Percentiles rank a stretch among this genome's conserved stretches.
phyloP scores from a whole-genome alignment of 108 stramenopile genomes.

The Chaetoceros tenuissimus region DNA sequence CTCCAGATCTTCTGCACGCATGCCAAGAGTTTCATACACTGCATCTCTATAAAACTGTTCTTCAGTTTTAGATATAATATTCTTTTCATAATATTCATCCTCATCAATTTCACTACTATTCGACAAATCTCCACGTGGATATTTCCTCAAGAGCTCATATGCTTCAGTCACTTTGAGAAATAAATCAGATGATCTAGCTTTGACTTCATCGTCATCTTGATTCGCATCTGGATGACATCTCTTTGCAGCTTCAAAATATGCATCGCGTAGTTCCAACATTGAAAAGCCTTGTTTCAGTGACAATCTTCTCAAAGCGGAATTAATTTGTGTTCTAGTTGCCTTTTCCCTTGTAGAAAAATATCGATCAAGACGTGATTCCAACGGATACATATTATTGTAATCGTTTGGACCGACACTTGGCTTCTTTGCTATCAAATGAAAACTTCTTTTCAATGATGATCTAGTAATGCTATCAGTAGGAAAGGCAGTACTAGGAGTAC shows the following conservation, averaged over 20 bases:
- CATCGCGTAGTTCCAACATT: conserved; percentile 42
- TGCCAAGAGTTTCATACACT: conserved; percentile 44
- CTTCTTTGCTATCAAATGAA: no score
- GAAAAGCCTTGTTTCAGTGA: conserved; percentile 1
- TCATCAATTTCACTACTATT: conserved; percentile 9
- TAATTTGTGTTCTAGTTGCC: not conserved
- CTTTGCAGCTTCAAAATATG: conserved; percentile 70
- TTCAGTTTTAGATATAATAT: conserved; percentile 32
- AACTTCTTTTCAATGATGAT: no score
- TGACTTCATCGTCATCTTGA: not conserved
- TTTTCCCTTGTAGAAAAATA: no score
- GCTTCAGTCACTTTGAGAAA: conserved; percentile 55
- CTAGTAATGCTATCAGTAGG: no score
- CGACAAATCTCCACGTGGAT: conserved; percentile 5
- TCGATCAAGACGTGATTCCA: no score
- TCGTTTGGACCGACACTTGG: no score
- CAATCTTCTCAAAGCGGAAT: not conserved
- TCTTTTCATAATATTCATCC: conserved; percentile 3
- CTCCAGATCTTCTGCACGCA: conserved; percentile 73
- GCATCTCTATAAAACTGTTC: conserved; percentile 59
- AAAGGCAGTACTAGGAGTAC: no score
- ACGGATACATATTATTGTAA: no score
- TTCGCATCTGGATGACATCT: conserved; percentile 59
- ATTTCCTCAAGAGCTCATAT: conserved; percentile 47
- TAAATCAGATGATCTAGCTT: conserved; percentile 10